These are phyloP conservation scores for Elymus sibiricus DNA, from an alignment of 176 grass and related monocot species.

Conservation along the genomic window DNA sequence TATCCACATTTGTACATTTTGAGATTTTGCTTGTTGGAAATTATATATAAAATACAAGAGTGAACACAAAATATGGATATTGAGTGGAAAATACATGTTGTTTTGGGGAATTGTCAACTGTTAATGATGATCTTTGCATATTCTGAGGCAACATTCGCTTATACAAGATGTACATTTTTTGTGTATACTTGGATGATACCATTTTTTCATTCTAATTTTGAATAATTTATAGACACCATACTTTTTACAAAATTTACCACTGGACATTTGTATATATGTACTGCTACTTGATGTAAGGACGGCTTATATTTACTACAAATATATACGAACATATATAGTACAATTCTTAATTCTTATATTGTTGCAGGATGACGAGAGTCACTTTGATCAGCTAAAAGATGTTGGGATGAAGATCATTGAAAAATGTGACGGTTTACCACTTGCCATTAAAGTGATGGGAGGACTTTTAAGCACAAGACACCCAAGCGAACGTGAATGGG, in stretches of 20 bases:
- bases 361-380: not conserved
- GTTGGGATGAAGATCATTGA: not conserved
- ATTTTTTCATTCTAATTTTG: not conserved
- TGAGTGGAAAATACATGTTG: not conserved
- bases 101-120: not conserved
- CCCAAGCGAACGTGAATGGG: not conserved
- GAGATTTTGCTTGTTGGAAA: not conserved
- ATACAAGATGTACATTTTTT: not conserved
- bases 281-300: not conserved
- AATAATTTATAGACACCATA: not conserved
- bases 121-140: not conserved
- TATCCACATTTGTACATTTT: not conserved
- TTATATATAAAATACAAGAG: not conserved
- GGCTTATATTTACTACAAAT: not conserved
- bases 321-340: not conserved
- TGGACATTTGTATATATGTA: not conserved
- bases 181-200: not conserved
- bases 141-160: not conserved
- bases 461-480: not conserved
- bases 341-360: not conserved
- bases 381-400: not conserved
- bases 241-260: not conserved
- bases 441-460: constrained; percentile 22
- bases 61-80: not conserved
- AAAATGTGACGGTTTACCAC: constrained; percentile 17